Percentiles rank a stretch among this genome's conserved stretches.
Conservation (phyloP, 495 filamentous ascomycete species). For the Evansstolkia leycettana region DNA sequence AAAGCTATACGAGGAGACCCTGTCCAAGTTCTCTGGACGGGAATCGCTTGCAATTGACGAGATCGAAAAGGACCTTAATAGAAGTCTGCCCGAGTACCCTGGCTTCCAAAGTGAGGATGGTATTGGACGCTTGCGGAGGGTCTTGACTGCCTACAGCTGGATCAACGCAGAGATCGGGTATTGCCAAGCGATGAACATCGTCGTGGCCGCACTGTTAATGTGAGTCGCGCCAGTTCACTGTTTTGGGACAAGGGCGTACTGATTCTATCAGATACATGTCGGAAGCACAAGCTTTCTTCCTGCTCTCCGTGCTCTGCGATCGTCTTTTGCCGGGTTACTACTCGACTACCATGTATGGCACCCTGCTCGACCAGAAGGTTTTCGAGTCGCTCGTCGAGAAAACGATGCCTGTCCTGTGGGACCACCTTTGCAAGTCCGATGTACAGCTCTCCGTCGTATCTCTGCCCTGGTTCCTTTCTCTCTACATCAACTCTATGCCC, state of each 20-base stretch:
- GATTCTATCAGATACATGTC: constrained; percentile 70
- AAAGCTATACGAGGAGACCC: constrained; percentile 67
- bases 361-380: constrained; percentile 87
- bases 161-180: constrained; percentile 89
- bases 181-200: constrained; percentile 99
- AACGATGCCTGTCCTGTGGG: constrained; percentile 98
- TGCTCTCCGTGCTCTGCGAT: constrained; percentile 85
- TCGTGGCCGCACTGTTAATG: constrained; percentile 89
- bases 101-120: constrained; percentile 96
- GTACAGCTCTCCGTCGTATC: constrained; percentile 98
- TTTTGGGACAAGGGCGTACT: background rate
- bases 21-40: constrained; percentile 66
- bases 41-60: constrained; percentile 94
- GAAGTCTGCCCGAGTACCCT: constrained; percentile 91
- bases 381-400: constrained; percentile 96
- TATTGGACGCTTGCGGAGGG: constrained; percentile 76
- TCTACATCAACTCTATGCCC: constrained; percentile 99
- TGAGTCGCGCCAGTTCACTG: constrained; percentile 20
- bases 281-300: constrained; percentile 88
- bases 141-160: constrained; percentile 96
- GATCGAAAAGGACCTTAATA: constrained; percentile 95
- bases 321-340: constrained; percentile 92
- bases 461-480: constrained; percentile 91
- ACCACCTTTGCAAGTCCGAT: constrained; percentile 87
- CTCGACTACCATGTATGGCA: constrained; percentile 97